Evolutionary conservation across 2,329 filamentous ascomycete genomes (phyloP), one percentile per base, ranked within the genome.

Genomic region (Daldinia eschscholtzii): DNA sequence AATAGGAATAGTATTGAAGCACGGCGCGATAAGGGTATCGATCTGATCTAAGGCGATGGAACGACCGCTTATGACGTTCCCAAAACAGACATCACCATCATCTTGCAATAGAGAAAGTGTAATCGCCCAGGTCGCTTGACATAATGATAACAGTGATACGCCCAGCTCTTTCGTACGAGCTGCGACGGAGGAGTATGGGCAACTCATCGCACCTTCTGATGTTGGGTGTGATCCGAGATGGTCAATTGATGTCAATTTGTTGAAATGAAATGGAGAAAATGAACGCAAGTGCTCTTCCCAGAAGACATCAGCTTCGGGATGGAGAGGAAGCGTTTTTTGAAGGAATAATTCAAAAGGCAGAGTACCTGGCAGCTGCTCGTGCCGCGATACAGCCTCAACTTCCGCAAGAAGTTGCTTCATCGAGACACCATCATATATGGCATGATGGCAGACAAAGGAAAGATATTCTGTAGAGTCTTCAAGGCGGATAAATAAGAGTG

Each of bases 1-100:
- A 1, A 94, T 76, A 0, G 94, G 93, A 12, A 97, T 80, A 0
- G 94, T 97, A 76, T 97, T 98, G 83, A 98, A 97, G 77, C 93
- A 97, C 0, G 94, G 94, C 0, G 93, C 93, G n/a, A 97, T 87
- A 5, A 97, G 86, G 3, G 85, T 83, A 41, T 94, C 89, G 10
- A 95, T 83, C 0, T 86, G 87, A 5, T 91, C 85, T 2, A 94
- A 78, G 0, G 88, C 81, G 9, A 93, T 77, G 0, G 89, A 91
- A 6, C 94, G 89, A 1, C 94, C 94, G 75, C 89, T 94, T 63
- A 95, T 86, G 2, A 98, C 91, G 73, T 93, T 96, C 0, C 95
- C 94, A 75, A 98, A 97, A 77, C 93, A 96, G 4, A 97, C 75
- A 74, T 97, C 94, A 0, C 81, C 77, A 4, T 82, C 81, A 1